Percentiles rank a stretch among this genome's conserved stretches.
Conservation (phyloP, 2,329 filamentous ascomycete species). For the Aaosphaeria arxii region DNA sequence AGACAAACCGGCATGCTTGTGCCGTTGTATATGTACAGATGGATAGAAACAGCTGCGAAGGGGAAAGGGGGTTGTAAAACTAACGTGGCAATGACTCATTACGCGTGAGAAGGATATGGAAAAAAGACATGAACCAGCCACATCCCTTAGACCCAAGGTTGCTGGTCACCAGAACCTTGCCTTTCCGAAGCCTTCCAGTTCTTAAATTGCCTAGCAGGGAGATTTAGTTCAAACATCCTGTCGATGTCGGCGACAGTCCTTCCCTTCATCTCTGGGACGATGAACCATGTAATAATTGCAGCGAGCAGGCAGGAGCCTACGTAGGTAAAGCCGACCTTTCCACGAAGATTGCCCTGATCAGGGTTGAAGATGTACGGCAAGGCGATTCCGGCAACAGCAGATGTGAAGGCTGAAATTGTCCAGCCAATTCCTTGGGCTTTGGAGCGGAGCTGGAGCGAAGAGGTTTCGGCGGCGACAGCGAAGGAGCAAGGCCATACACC, state of each 20-base stretch:
- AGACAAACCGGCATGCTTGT: too few relatives aligned
- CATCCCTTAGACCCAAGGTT: too few relatives aligned
- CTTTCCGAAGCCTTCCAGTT: constrained; percentile 6
- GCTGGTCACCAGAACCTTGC: too few relatives aligned
- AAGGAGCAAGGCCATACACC: constrained; percentile 46
- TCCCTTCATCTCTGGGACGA: constrained; percentile 55
- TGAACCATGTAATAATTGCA: constrained; percentile 41
- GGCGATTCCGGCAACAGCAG: constrained; percentile 45
- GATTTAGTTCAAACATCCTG: constrained; percentile 26
- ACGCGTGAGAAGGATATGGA: too few relatives aligned
- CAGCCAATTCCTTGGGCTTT: constrained; percentile 47
- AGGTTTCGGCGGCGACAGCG: constrained; percentile 44
- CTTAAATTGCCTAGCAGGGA: constrained; percentile 16
- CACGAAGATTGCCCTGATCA: constrained; percentile 41
- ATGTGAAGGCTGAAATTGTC: constrained; percentile 39
- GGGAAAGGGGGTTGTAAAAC: too few relatives aligned
- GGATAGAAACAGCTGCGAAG: too few relatives aligned
- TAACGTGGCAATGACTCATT: too few relatives aligned
- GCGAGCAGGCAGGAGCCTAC: constrained; percentile 33
- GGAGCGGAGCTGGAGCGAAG: constrained; percentile 43
- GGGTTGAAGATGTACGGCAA: constrained; percentile 54
- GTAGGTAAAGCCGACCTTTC: constrained; percentile 44
- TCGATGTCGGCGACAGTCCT: constrained; percentile 50
- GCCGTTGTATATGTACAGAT: too few relatives aligned
- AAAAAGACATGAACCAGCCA: too few relatives aligned